These are phyloP conservation scores for Penicillium sp. DNA, from an alignment of 2,329 filamentous ascomycete genomes.

Conservation along the genomic window DNA sequence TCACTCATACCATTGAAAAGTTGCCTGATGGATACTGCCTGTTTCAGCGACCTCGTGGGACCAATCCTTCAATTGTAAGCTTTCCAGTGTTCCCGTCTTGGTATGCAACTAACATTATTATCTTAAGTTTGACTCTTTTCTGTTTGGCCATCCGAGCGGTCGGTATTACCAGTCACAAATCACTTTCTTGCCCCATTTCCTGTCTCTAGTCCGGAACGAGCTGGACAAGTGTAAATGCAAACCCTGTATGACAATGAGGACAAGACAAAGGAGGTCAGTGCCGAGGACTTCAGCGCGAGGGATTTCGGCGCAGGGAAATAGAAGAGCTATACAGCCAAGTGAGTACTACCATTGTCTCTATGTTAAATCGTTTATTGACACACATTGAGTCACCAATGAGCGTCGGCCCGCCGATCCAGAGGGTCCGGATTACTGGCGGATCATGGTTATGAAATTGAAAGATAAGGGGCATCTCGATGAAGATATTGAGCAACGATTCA, in stretches of 20 bases:
- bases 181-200: conserved; percentile 58
- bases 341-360: background rate
- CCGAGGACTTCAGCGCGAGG: conserved; percentile 3
- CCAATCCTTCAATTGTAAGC: conserved; percentile 35
- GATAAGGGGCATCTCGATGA: conserved; percentile 43
- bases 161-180: conserved; percentile 53
- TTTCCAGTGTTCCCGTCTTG: background rate
- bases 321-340: background rate
- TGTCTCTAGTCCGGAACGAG: conserved; percentile 51
- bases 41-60: conserved; percentile 49
- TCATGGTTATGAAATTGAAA: conserved; percentile 47
- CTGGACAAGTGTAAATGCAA: conserved; percentile 50
- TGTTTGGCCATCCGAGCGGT: conserved; percentile 57
- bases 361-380: background rate
- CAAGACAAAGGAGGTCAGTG: conserved; percentile 8
- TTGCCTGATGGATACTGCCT: conserved; percentile 56
- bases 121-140: conserved; percentile 51
- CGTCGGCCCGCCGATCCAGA: conserved; percentile 10
- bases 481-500: conserved; percentile 49
- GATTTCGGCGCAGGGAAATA: conserved; percentile 2
- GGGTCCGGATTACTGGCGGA: conserved; percentile 24
- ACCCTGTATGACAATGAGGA: conserved; percentile 39
- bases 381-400: background rate
- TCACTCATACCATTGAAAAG: conserved; percentile 51
- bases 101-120: background rate